A percentile compares a stretch with the other conserved stretches of the same genome.
Conservation (phyloP, 2,329 filamentous ascomycete species). For the Fusarium sp. region DNA sequence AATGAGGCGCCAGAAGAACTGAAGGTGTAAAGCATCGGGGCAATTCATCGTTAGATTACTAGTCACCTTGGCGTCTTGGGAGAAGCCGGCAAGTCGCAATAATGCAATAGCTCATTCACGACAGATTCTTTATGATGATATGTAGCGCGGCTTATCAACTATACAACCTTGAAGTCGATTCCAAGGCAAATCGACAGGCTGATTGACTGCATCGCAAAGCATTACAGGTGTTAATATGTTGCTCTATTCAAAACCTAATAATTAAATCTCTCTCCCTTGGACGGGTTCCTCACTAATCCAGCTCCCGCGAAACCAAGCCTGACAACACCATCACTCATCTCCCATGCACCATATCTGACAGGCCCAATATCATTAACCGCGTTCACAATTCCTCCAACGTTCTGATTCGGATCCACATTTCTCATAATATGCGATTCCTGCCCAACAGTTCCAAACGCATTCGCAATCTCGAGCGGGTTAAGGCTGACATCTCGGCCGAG, state of each 20-base stretch:
- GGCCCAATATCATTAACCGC: constrained; percentile 19
- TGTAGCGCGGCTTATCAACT: too few relatives aligned
- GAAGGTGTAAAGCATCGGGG: neutral
- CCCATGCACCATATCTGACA: constrained; percentile 37
- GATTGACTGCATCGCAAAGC: too few relatives aligned
- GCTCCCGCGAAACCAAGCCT: constrained; percentile 36
- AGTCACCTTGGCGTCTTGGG: too few relatives aligned
- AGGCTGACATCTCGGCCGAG: constrained; percentile 36
- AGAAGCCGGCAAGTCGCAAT: too few relatives aligned
- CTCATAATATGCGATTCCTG: constrained; percentile 32
- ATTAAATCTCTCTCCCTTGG: constrained; percentile 33
- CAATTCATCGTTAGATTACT: neutral
- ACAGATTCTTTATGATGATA: too few relatives aligned
- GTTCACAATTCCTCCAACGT: constrained; percentile 22
- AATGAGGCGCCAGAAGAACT: neutral
- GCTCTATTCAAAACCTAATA: neutral
- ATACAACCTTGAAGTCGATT: too few relatives aligned
- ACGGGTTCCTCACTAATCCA: constrained; percentile 22
- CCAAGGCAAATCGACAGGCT: too few relatives aligned
- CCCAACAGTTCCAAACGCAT: constrained; percentile 30
- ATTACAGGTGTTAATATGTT: too few relatives aligned
- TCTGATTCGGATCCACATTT: constrained; percentile 33
- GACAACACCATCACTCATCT: constrained; percentile 25
- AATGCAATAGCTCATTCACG: too few relatives aligned
- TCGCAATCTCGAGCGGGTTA: constrained; percentile 36